A percentile compares a stretch with the other conserved stretches of the same genome.
Evolutionary conservation across 148 eudicot genomes (phyloP).

Genomic region (Nyssa sinensis): DNA sequence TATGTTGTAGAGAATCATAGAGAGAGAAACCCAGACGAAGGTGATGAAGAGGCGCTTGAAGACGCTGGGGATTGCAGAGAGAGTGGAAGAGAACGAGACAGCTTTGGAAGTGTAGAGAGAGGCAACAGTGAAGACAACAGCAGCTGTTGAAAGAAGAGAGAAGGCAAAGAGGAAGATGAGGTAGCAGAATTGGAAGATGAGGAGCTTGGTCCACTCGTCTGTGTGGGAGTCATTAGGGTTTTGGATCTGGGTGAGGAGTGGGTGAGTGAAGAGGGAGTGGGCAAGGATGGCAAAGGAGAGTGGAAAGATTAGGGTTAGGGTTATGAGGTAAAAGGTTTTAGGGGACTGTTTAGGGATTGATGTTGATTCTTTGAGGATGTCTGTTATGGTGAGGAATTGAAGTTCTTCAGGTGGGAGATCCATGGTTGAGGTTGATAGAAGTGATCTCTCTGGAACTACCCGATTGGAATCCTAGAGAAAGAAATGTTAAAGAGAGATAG

Average conservation of each 20-base stretch:
- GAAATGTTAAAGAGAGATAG: no score
- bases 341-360: constrained; percentile 76
- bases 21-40: constrained; percentile 63
- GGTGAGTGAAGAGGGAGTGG: constrained; percentile 89
- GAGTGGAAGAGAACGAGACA: constrained; percentile 60
- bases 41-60: constrained; percentile 76
- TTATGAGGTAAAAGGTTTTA: constrained; percentile 73
- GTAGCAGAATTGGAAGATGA: constrained; percentile 68
- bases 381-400: constrained; percentile 54
- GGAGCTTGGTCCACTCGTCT: constrained; percentile 61
- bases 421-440: constrained; percentile 45
- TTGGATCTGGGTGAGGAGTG: constrained; percentile 58
- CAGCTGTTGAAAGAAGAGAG: constrained; percentile 89
- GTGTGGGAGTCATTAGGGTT: constrained; percentile 39
- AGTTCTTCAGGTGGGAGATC: constrained; percentile 86
- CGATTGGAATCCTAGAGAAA: no score
- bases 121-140: constrained; percentile 95
- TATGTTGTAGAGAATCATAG: constrained; percentile 59
- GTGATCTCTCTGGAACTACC: not conserved
- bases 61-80: constrained; percentile 70
- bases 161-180: constrained; percentile 84
- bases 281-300: constrained; percentile 93
- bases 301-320: constrained; percentile 84
- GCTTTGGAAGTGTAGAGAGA: constrained; percentile 77
- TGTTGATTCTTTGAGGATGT: constrained; percentile 63